Evolutionary conservation across 2,329 filamentous ascomycete species (phyloP).

Genomic region (Graphilbum sp.): DNA sequence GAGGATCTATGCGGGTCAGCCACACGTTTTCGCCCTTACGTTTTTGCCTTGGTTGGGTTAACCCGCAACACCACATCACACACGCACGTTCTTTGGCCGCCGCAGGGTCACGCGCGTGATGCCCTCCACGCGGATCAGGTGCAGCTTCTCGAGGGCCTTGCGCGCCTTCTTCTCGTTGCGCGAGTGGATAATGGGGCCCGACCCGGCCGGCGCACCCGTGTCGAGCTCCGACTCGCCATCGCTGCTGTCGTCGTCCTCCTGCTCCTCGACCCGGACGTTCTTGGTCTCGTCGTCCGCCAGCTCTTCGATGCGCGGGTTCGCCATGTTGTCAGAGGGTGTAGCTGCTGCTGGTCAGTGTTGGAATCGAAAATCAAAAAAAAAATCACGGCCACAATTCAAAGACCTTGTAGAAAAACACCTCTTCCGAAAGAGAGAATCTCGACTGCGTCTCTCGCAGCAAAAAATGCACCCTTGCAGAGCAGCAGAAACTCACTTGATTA

Average conservation of each 20-base stretch:
- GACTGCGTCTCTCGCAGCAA: too few species aligned
- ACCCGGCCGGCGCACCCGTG: constrained; percentile 53
- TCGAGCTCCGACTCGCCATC: constrained; percentile 61
- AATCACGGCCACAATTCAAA: too few species aligned
- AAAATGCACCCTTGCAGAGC: too few species aligned
- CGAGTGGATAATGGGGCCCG: constrained; percentile 83
- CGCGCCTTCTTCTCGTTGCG: constrained; percentile 99
- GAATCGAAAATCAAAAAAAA: background rate
- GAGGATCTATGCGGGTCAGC: constrained; percentile 74
- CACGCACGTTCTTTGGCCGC: constrained; percentile 94
- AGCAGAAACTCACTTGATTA: too few species aligned
- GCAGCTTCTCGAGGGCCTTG: constrained; percentile 98
- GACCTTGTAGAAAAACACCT: too few species aligned
- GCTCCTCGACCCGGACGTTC: constrained; percentile 64
- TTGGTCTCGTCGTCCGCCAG: constrained; percentile 79
- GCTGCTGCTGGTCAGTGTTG: too few species aligned
- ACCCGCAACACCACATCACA: background rate
- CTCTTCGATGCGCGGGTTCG: constrained; percentile 96
- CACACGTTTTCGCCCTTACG: too few species aligned
- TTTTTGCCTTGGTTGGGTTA: too few species aligned
- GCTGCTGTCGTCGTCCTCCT: constrained; percentile 53
- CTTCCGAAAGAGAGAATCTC: too few species aligned
- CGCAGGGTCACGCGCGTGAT: constrained; percentile 97
- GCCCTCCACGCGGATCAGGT: constrained; percentile 87
- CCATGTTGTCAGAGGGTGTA: too few species aligned